Evolutionary conservation across 1,139 yeast genomes (phyloP).

Genomic region (Debaryomycetaceae sp.): DNA sequence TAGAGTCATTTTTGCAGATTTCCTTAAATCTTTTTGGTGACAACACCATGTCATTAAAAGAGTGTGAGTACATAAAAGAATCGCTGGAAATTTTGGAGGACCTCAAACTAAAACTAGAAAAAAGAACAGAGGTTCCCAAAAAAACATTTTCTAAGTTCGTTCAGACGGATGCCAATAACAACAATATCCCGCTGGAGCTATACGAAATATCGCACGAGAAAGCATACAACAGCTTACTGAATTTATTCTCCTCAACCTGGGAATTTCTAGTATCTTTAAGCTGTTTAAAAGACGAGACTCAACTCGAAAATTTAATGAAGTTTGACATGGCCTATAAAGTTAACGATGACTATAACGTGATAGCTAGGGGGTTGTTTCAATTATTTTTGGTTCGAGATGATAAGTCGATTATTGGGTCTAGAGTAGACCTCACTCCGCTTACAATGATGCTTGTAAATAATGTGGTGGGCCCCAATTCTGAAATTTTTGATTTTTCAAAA

Average conservation of each 20-base stretch:
- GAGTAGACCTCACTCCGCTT: conserved; percentile 13
- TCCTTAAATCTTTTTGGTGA: conserved; percentile 19
- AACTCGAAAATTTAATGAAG: conserved; percentile 35
- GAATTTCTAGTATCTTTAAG: conserved; percentile 20
- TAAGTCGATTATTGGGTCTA: conserved; percentile 43
- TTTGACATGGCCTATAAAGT: conserved; percentile 28
- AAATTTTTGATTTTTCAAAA: conserved; percentile 18
- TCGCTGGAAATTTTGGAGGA: conserved; percentile 13
- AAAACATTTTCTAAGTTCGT: conserved; percentile 47
- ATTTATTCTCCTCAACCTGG: conserved; percentile 33
- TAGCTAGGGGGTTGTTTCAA: conserved; percentile 62
- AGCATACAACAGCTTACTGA: conserved; percentile 29
- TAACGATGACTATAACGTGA: conserved; percentile 38
- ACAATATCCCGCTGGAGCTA: conserved; percentile 53
- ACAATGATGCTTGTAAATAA: conserved; percentile 22
- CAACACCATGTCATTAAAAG: conserved; percentile 1
- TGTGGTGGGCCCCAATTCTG: conserved; percentile 23
- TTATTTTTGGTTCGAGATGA: conserved; percentile 60
- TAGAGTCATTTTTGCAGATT: conserved; percentile 24
- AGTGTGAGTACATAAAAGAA: conserved; percentile 14
- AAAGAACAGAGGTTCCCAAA: conserved; percentile 16
- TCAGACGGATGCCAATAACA: conserved; percentile 54
- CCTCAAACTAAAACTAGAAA: conserved; percentile 1
- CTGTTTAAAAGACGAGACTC: conserved; percentile 23
- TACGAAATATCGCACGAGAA: conserved; percentile 19